Conservation (phyloP, 768 basidiomycete genomes). For the Suillus discolor region DNA sequence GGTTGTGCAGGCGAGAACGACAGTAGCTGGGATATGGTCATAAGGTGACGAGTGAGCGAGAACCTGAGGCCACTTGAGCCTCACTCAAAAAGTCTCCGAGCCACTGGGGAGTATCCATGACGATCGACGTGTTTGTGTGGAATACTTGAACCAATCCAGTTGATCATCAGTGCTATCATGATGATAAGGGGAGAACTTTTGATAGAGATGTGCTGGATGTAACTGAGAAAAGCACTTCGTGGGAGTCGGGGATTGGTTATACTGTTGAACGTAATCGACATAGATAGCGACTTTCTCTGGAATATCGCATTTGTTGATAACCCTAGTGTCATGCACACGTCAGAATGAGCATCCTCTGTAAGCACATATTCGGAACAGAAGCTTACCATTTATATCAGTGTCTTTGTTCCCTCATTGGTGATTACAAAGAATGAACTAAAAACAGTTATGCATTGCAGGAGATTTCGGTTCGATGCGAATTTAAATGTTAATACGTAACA, state of each 20-base stretch:
- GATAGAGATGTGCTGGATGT: neutral
- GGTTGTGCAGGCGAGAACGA: neutral
- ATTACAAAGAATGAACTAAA: neutral
- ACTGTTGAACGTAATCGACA: neutral
- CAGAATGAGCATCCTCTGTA: neutral
- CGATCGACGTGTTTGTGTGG: neutral
- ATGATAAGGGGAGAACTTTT: neutral
- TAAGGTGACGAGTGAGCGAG: neutral
- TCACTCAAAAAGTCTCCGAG: neutral
- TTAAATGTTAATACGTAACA: neutral
- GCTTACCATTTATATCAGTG: slow-evolving; percentile 1
- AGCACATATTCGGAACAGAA: slow-evolving; percentile 5
- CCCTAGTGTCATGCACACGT: neutral
- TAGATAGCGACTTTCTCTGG: neutral
- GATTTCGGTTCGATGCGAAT: neutral
- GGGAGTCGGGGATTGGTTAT: neutral
- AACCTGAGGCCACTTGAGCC: neutral
- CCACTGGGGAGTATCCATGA: neutral
- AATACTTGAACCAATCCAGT: too few species aligned
- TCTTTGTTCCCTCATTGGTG: slow-evolving; percentile 1
- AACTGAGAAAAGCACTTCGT: neutral
- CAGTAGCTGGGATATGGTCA: neutral
- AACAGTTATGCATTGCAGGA: neutral
- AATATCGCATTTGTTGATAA: neutral
- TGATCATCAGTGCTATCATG: neutral